A percentile compares a stretch with the other conserved stretches of the same genome.
Evolutionary conservation across 1,284 basidiomycete genomes (phyloP).

Genomic region (Pterulicium gracile): DNA sequence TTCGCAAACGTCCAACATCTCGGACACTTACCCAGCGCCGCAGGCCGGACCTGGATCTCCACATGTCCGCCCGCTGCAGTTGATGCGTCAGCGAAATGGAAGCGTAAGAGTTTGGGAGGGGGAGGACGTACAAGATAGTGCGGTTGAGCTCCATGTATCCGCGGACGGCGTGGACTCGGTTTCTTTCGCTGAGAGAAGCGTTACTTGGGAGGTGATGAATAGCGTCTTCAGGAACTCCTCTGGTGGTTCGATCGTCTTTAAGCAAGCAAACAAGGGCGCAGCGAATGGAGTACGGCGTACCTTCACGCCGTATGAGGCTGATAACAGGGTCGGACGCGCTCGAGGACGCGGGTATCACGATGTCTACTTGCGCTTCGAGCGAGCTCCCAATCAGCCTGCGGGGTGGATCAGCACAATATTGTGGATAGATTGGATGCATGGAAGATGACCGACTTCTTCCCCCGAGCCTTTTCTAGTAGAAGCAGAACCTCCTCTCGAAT

Average conservation of each 20-base stretch:
- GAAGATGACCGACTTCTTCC: constrained; percentile 40
- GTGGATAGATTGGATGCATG: neutral
- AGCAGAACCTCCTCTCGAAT: constrained; percentile 47
- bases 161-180: no score
- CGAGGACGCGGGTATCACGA: constrained; percentile 19
- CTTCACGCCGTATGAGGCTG: constrained; percentile 37
- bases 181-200: no score
- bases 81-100: constrained; percentile 14
- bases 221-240: constrained; percentile 56
- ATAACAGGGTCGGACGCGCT: constrained; percentile 11
- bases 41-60: constrained; percentile 40
- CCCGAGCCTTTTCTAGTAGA: constrained; percentile 62
- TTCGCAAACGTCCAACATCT: constrained; percentile 71
- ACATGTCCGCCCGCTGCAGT: constrained; percentile 21
- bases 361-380: constrained; percentile 13
- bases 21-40: constrained; percentile 53
- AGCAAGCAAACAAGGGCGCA: neutral
- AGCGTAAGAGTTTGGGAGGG: no score
- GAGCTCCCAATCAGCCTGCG: constrained; percentile 1
- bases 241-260: constrained; percentile 17
- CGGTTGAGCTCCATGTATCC: constrained; percentile 14
- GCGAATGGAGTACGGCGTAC: constrained; percentile 19
- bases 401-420: neutral
- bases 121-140: constrained; percentile 5
- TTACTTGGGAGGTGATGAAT: constrained; percentile 69